Evolutionary conservation across 2,329 filamentous ascomycete species (phyloP).

Genomic region (Tolypocladium capitatum): DNA sequence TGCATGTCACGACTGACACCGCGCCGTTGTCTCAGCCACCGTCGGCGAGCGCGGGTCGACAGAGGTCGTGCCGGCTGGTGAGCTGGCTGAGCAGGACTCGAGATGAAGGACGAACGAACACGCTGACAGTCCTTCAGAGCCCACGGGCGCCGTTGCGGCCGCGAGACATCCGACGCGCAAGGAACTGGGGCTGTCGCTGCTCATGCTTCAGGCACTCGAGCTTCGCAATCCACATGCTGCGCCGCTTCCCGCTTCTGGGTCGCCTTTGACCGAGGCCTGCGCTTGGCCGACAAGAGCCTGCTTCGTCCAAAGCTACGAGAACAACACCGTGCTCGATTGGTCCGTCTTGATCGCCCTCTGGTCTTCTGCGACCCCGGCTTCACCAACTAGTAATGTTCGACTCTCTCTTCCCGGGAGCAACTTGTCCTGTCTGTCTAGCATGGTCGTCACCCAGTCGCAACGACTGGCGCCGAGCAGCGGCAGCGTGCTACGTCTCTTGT

Average conservation of each 20-base stretch:
- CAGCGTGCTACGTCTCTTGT: neutral
- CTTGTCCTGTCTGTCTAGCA: no score
- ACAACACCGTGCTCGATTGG: constrained; percentile 55
- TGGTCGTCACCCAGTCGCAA: no score
- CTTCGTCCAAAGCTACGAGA: constrained; percentile 68
- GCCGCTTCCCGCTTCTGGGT: constrained; percentile 71
- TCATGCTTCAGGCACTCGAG: constrained; percentile 68
- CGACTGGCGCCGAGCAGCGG: no score
- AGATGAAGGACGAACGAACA: no score
- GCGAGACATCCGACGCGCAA: constrained; percentile 53
- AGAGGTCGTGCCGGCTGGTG: constrained; percentile 55
- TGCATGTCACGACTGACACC: neutral
- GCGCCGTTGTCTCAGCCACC: neutral
- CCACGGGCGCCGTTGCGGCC: constrained; percentile 64
- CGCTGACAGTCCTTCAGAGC: constrained; percentile 32
- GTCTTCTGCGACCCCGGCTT: constrained; percentile 73
- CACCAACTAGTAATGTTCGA: constrained; percentile 32
- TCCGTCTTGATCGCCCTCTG: constrained; percentile 61
- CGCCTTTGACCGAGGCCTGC: constrained; percentile 61
- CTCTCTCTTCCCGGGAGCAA: no score
- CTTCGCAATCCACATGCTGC: constrained; percentile 65
- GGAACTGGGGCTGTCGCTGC: constrained; percentile 63
- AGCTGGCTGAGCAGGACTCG: neutral
- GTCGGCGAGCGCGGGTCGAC: constrained; percentile 61
- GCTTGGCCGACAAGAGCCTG: constrained; percentile 62